Base-by-base conservation (phyloP, 164 flowering plant species). In the Magnolia kwangsiensis region DNA sequence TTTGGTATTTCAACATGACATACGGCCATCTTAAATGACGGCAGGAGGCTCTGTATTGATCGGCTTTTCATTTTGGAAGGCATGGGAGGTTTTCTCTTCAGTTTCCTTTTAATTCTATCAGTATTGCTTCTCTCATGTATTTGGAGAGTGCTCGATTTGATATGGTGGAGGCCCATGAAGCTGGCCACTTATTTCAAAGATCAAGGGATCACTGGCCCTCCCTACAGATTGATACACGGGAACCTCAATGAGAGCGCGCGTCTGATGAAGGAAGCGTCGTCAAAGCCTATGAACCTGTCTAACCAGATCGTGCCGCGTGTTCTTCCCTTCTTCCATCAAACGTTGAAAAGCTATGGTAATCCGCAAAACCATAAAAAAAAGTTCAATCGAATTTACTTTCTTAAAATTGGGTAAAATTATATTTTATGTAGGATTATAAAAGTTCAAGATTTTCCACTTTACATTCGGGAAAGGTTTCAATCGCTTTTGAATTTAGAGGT, bases 141-240 rank as follows among this genome's bases (percentile, higher is more conserved):
- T 10, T 10, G 9, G 20, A 68, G 50, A 68, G 1, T 68, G 5
- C 19, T 68, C 18, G 18, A 16, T 71, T 31, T 19, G 5, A 64
- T 89, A 63, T 86, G 90, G 92, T 84, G 86, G 88, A 87, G 66
- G 72, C 90, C 90, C 51, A 86, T 76, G 75, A 49, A 69, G 71
- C 72, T 82, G 51, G 81, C 82, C 73, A 83, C 72, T 80, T 51
- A 64, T 0, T 75, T 89, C 51, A 83, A 67, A 73, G 75, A 78
- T 58, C 90, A 87, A 73, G 91, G 89, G 10, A 79, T 89, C 29
- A 74, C 63, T 59, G 90, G 89, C 24, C 79, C 76, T 16, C 65
- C 83, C 23, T 87, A 86, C 83, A 89, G 73, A 73, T 76, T 77
- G 2, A 27, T 85, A 61, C 10, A 71, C n/a, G 90, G 90, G 2